Conservation (phyloP, 441 rosid genomes). For the Iberis amara region DNA sequence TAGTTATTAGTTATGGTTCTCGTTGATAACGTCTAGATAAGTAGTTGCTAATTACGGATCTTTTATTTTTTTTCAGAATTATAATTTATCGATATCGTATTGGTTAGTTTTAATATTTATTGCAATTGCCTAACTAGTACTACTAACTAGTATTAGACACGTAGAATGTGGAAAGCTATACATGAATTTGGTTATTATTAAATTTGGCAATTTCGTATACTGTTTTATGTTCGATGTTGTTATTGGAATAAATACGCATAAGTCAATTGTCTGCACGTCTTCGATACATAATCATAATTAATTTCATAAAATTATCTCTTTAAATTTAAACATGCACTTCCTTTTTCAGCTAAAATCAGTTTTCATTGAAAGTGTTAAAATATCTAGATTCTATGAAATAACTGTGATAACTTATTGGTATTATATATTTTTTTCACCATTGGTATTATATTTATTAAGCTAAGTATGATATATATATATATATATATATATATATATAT, state of each 20-base stretch:
- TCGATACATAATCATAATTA: neutral
- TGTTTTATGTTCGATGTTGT: constrained; percentile 3
- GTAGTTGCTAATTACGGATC: constrained; percentile 19
- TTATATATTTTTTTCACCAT: too few relatives aligned
- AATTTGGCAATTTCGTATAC: neutral
- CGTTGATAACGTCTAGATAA: constrained; percentile 4
- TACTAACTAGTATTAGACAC: constrained; percentile 17
- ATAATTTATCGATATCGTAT: too few relatives aligned
- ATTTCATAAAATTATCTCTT: neutral
- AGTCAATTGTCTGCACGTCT: constrained; percentile 20
- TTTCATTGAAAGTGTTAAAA: too few relatives aligned
- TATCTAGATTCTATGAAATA: too few relatives aligned
- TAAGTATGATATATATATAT: too few relatives aligned
- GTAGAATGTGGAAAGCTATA: constrained; percentile 8
- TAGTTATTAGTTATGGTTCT: too few relatives aligned
- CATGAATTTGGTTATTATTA: constrained; percentile 6
- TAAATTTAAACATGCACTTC: too few relatives aligned
- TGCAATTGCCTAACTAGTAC: constrained; percentile 8
- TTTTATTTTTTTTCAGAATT: too few relatives aligned
- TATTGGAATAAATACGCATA: neutral
- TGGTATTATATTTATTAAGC: too few relatives aligned
- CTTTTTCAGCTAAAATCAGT: too few relatives aligned
- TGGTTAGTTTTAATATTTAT: neutral
- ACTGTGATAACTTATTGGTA: too few relatives aligned
- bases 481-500: too few relatives aligned